Conservation (phyloP, 2,329 filamentous ascomycete species). For the Aspergillus unguis region DNA sequence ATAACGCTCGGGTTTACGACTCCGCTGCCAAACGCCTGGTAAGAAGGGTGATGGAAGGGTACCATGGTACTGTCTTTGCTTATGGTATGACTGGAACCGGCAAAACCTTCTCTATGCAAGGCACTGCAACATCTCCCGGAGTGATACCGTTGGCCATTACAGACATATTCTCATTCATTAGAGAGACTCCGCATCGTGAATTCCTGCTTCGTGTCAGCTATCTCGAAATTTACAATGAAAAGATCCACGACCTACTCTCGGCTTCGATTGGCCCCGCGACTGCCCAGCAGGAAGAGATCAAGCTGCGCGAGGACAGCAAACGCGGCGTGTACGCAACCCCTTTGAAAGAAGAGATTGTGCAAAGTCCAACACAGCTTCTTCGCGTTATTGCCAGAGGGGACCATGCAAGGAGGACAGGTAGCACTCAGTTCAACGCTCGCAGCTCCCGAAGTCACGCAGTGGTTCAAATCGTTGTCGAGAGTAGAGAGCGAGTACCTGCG, state of each 20-base stretch:
- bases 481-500: slow-evolving; percentile 74
- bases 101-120: slow-evolving; percentile 99
- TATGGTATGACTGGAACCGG: slow-evolving; percentile 99
- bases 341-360: slow-evolving; percentile 96
- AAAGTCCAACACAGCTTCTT: slow-evolving; percentile 91
- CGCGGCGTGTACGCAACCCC: slow-evolving; percentile 94
- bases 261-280: slow-evolving; percentile 57
- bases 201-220: slow-evolving; percentile 96
- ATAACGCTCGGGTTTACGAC: slow-evolving; percentile 94
- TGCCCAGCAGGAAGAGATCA: slow-evolving; percentile 83
- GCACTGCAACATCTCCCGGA: slow-evolving; percentile 89
- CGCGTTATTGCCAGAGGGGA: slow-evolving; percentile 94
- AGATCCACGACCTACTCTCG: slow-evolving; percentile 87
- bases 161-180: slow-evolving; percentile 98
- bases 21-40: slow-evolving; percentile 90
- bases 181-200: slow-evolving; percentile 90
- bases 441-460: slow-evolving; percentile 98
- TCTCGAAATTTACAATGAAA: slow-evolving; percentile 98
- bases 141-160: slow-evolving; percentile 97
- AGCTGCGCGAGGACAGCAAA: slow-evolving; percentile 93
- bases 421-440: slow-evolving; percentile 93
- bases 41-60: slow-evolving; percentile 96
- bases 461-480: slow-evolving; percentile 97
- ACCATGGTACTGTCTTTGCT: slow-evolving; percentile 96
- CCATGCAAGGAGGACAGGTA: slow-evolving; percentile 81